Conservation (phyloP, 176 grass and related monocot genomes). For the Avena atlantica region DNA sequence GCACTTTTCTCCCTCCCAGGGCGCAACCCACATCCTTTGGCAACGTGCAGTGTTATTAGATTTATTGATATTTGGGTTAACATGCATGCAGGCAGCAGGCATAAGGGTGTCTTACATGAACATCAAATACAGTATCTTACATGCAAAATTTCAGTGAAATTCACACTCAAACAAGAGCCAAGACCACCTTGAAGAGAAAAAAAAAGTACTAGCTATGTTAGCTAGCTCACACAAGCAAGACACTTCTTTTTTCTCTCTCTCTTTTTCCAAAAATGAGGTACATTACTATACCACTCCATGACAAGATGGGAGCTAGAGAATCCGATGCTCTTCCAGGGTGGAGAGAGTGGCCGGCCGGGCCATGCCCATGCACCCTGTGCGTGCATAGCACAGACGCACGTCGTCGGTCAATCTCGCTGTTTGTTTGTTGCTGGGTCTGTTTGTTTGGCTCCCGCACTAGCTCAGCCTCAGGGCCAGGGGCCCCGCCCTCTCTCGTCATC, state of each 20-base stretch:
- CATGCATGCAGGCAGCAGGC: too few relatives aligned
- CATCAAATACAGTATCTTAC: too few relatives aligned
- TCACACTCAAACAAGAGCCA: too few relatives aligned
- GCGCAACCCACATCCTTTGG: neutral
- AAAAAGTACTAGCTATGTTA: too few relatives aligned
- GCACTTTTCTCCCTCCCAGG: neutral
- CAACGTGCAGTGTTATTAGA: neutral
- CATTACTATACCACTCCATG: neutral
- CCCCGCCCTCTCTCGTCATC: neutral
- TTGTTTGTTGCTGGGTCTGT: neutral
- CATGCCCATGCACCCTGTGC: neutral
- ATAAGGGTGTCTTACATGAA: too few relatives aligned
- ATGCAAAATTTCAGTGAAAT: too few relatives aligned
- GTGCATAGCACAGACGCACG: neutral
- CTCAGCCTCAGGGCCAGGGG: too few relatives aligned
- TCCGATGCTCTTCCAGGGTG: slow-evolving; percentile 47
- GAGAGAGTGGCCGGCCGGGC: neutral
- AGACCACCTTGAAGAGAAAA: too few relatives aligned
- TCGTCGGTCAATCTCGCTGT: neutral
- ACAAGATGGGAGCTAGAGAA: slow-evolving; percentile 51
- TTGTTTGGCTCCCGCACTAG: neutral
- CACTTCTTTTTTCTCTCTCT: neutral
- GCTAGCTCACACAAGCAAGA: neutral
- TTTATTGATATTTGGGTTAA: too few relatives aligned
- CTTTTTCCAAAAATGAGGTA: neutral